These are phyloP conservation scores for Cytospora paraplurivora DNA, from an alignment of 2,329 filamentous ascomycete genomes.

Conservation along the genomic window DNA sequence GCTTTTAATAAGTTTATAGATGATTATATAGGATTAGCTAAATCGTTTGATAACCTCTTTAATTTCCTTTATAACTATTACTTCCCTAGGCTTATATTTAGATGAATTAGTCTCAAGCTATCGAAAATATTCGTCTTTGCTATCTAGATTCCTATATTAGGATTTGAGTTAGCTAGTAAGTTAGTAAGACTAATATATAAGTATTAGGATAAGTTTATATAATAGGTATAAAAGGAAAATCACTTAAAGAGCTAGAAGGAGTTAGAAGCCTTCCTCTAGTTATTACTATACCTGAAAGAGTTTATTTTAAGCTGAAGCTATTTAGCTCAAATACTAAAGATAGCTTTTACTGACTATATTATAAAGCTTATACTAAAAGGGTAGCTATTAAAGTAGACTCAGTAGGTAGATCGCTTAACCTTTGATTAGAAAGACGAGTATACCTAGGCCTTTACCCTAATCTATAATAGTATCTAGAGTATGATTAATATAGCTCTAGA, in stretches of 20 bases:
- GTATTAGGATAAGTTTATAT: not conserved
- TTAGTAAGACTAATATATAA: not conserved
- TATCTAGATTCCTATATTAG: not conserved
- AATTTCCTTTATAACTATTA: not conserved
- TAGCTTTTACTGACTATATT: not conserved
- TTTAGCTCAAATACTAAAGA: not conserved
- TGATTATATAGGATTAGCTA: too few relatives aligned
- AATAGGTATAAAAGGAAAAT: not conserved
- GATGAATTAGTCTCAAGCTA: not conserved
- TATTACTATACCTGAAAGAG: not conserved
- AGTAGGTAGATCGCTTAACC: not conserved
- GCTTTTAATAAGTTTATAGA: too few relatives aligned
- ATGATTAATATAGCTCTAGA: not conserved
- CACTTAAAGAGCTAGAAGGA: not conserved
- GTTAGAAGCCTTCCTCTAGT: not conserved
- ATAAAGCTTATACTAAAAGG: not conserved
- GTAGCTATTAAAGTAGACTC: not conserved
- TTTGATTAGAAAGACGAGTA: not conserved
- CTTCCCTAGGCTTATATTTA: not conserved
- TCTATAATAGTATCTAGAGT: not conserved
- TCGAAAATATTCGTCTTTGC: not conserved
- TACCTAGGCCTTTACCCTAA: not conserved
- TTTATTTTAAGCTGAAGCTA: not conserved
- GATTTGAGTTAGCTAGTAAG: not conserved
- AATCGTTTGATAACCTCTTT: not conserved